These are phyloP conservation scores for Nepenthes mirabilis DNA, from an alignment of 148 eudicot species.

Conservation along the genomic window DNA sequence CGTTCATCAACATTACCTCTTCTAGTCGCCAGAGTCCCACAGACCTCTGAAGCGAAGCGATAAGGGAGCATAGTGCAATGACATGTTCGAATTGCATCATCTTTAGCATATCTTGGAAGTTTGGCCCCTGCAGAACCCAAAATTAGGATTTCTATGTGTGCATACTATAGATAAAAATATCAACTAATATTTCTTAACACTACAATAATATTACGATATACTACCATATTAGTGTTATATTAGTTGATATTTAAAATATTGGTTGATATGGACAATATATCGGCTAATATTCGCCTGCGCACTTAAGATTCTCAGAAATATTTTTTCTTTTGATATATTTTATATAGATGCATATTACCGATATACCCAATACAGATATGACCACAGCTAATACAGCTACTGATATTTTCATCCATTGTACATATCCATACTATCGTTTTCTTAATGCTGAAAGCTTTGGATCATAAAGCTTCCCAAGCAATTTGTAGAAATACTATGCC, in stretches of 20 bases:
- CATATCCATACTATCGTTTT: background rate
- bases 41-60: constrained; percentile 74
- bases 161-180: background rate
- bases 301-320: too few relatives aligned
- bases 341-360: too few relatives aligned
- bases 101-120: constrained; percentile 31
- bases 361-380: too few relatives aligned
- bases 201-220: too few relatives aligned
- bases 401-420: too few relatives aligned
- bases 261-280: too few relatives aligned
- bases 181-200: background rate
- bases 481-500: constrained; percentile 29
- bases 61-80: constrained; percentile 58
- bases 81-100: constrained; percentile 31
- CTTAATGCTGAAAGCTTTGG: background rate
- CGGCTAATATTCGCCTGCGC: too few relatives aligned
- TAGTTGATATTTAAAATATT: too few relatives aligned
- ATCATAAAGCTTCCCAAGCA: background rate
- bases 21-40: constrained; percentile 83
- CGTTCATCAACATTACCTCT: constrained; percentile 36
- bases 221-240: too few relatives aligned
- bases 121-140: constrained; percentile 52
- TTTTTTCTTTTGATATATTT: too few relatives aligned
- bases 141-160: constrained; percentile 2
- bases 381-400: too few relatives aligned